phyloP scores from a whole-genome alignment of 2,329 filamentous ascomycete species.

The Falciphora oryzae region DNA sequence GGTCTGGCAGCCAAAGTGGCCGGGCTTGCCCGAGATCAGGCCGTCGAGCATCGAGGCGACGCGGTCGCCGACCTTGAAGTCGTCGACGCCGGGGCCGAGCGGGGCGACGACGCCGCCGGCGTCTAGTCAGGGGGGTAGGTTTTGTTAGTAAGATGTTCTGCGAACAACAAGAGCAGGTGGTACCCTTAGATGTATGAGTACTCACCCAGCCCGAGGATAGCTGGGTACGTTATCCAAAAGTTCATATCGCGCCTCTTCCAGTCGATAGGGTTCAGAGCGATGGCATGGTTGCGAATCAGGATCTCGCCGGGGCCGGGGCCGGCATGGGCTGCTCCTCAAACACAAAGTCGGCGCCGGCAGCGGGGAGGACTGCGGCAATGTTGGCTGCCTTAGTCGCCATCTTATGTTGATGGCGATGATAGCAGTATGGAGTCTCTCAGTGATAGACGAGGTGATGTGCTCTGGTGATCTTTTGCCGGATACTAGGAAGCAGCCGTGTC shows the following conservation, averaged over 20 bases:
- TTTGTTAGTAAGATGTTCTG: not conserved
- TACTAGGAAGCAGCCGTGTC: too few species aligned
- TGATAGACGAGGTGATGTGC: not conserved
- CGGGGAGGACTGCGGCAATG: slow-evolving; percentile 7
- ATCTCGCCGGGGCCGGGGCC: slow-evolving; percentile 13
- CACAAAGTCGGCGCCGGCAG: slow-evolving; percentile 10
- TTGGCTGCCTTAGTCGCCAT: slow-evolving; percentile 6
- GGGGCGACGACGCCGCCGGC: slow-evolving; percentile 17
- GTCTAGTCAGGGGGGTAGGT: slow-evolving; percentile 12
- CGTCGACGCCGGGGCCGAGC: slow-evolving; percentile 15
- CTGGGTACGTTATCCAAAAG: slow-evolving; percentile 21
- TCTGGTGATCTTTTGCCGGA: not conserved
- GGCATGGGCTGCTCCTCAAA: slow-evolving; percentile 16
- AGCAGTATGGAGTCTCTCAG: not conserved
- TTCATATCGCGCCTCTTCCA: slow-evolving; percentile 21
- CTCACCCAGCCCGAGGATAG: slow-evolving; percentile 16
- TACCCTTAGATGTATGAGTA: too few species aligned
- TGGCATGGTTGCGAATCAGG: slow-evolving; percentile 16
- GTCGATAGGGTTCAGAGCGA: slow-evolving; percentile 24
- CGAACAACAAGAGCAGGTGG: too few species aligned
- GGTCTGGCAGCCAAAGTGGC: slow-evolving; percentile 14
- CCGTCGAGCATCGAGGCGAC: slow-evolving; percentile 13
- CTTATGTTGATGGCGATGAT: not conserved
- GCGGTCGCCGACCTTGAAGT: slow-evolving; percentile 19
- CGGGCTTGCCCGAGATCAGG: slow-evolving; percentile 12